These are phyloP conservation scores for Raphanus hybrid DNA, from an alignment of 441 rosid species.

Conservation along the genomic window DNA sequence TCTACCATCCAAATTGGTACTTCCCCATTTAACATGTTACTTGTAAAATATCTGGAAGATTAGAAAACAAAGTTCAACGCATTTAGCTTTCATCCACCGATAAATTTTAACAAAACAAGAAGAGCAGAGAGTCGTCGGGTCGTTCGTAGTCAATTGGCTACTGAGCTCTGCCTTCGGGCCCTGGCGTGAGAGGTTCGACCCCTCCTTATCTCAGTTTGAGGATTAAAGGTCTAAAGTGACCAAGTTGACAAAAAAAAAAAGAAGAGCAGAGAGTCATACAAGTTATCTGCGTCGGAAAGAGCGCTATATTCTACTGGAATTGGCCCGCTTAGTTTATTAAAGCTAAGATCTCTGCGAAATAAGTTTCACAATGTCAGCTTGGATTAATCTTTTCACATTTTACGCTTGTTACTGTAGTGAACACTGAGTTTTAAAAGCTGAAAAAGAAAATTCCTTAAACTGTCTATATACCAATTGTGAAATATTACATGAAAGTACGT, in stretches of 20 bases:
- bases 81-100: background rate
- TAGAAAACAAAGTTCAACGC: background rate
- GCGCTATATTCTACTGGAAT: conserved; percentile 43
- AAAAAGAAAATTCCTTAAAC: too few species aligned
- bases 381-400: background rate
- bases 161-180: too few species aligned
- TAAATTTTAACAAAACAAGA: conserved; percentile 1
- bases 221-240: too few species aligned
- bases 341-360: conserved; percentile 69
- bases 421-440: too few species aligned
- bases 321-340: conserved; percentile 46
- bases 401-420: too few species aligned
- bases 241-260: conserved; percentile 11
- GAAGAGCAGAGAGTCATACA: conserved; percentile 46
- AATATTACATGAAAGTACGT: too few species aligned
- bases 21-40: conserved; percentile 56
- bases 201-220: too few species aligned
- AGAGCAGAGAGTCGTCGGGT: too few species aligned
- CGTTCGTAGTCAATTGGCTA: too few species aligned
- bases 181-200: too few species aligned
- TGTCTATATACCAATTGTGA: too few species aligned
- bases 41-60: conserved; percentile 53
- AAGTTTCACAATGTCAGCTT: conserved; percentile 27
- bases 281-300: conserved; percentile 28
- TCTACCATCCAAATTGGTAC: conserved; percentile 53